phyloP scores from a whole-genome alignment of 1,284 basidiomycete genomes.

The Cryptococcus jaspeensis region DNA sequence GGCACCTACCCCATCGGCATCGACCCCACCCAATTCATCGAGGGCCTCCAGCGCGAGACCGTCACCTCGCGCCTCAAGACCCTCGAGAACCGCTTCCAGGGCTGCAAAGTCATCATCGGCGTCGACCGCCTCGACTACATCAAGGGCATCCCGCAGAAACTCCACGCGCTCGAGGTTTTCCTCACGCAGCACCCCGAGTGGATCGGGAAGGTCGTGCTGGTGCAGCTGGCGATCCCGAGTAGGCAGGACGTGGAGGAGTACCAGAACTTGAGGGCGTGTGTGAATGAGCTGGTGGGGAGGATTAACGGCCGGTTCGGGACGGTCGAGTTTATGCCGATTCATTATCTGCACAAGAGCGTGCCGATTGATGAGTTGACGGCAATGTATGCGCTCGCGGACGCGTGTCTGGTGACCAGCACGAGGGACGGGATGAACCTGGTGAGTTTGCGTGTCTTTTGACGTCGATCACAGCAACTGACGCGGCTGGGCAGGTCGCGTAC shows the following conservation, averaged over 20 bases:
- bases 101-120: conserved; percentile 96
- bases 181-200: conserved; percentile 96
- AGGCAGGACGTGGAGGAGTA: conserved; percentile 99
- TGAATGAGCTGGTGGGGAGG: conserved; percentile 95
- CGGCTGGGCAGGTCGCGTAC: conserved; percentile 80
- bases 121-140: conserved; percentile 98
- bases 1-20: conserved; percentile 99
- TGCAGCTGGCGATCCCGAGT: conserved; percentile 95
- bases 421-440: conserved; percentile 99
- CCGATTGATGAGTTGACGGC: conserved; percentile 94
- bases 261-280: conserved; percentile 91
- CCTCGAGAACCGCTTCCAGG: conserved; percentile 85
- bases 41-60: conserved; percentile 73
- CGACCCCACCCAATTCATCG: conserved; percentile 87
- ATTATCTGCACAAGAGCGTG: conserved; percentile 96
- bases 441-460: conserved; percentile 41
- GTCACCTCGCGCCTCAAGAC: conserved; percentile 77
- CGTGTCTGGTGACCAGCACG: conserved; percentile 91
- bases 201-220: conserved; percentile 97
- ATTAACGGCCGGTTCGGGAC: conserved; percentile 99
- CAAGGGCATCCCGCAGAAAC: conserved; percentile 98
- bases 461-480: not conserved
- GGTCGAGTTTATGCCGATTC: conserved; percentile 98
- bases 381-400: conserved; percentile 93
- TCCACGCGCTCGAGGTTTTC: conserved; percentile 95